Conservation (phyloP, 176 grass and related monocot genomes). For the Musa schizocarpa region DNA sequence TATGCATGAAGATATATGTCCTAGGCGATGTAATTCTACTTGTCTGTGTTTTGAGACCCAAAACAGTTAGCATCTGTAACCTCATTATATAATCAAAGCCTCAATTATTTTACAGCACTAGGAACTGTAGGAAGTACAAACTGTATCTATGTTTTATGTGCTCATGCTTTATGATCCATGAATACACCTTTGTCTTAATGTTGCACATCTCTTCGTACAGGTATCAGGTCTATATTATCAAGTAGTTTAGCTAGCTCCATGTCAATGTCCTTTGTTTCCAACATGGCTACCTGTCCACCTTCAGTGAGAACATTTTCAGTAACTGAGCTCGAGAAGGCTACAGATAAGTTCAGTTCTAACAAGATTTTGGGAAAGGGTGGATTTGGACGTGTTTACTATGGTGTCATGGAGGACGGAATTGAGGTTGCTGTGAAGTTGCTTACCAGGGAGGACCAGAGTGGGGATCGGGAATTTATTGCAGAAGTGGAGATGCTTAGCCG, state of each 20-base stretch:
- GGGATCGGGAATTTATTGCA: constrained; percentile 76
- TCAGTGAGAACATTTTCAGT: constrained; percentile 75
- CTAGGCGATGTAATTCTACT: no score
- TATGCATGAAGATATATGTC: no score
- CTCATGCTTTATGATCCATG: not conserved
- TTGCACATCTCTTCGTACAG: constrained; percentile 30
- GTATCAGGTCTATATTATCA: constrained; percentile 54
- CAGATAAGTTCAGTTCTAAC: constrained; percentile 61
- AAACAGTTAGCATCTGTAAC: no score
- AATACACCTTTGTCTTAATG: constrained; percentile 12
- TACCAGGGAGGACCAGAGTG: constrained; percentile 67
- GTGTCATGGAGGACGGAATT: constrained; percentile 47
- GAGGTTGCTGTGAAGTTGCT: constrained; percentile 97
- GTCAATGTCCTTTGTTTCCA: constrained; percentile 57
- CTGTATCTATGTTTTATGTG: not conserved
- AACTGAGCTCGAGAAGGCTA: constrained; percentile 69
- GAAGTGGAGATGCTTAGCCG: constrained; percentile 94
- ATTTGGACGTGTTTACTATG: constrained; percentile 82
- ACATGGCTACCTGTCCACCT: constrained; percentile 46
- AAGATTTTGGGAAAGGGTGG: constrained; percentile 82
- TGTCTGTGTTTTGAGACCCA: no score
- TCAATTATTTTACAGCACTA: not conserved
- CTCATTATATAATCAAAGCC: not conserved
- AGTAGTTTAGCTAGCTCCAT: constrained; percentile 58
- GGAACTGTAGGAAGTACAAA: not conserved